Evolutionary conservation across 495 filamentous ascomycete genomes (phyloP).

Genomic region (Cercophora samala): DNA sequence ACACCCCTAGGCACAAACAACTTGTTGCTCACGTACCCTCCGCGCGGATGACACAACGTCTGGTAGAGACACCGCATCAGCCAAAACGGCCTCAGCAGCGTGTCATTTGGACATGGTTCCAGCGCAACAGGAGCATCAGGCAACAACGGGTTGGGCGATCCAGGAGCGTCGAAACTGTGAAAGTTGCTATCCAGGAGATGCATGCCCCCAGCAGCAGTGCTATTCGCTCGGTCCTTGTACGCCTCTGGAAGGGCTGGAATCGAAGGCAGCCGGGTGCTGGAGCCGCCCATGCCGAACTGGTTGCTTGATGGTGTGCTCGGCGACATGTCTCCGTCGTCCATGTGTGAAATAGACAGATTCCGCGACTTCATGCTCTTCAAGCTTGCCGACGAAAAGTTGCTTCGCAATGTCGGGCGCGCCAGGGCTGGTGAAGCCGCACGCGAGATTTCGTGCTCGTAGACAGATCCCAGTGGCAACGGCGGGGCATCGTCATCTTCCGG

Average conservation of each 20-base stretch:
- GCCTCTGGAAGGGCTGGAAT: conserved; percentile 59
- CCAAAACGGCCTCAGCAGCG: conserved; percentile 90
- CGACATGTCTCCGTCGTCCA: conserved; percentile 65
- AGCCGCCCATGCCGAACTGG: conserved; percentile 55
- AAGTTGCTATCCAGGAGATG: conserved; percentile 85
- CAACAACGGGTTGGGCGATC: conserved; percentile 58
- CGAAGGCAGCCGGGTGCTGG: conserved; percentile 39
- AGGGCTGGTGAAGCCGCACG: conserved; percentile 41
- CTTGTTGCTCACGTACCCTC: conserved; percentile 85
- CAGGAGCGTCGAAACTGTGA: conserved; percentile 66
- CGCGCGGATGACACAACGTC: conserved; percentile 84
- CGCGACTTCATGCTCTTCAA: conserved; percentile 66
- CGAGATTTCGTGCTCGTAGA: conserved; percentile 28
- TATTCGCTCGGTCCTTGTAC: conserved; percentile 50
- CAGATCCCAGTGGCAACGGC: conserved; percentile 31
- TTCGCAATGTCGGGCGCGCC: conserved; percentile 56
- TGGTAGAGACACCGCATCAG: conserved; percentile 91
- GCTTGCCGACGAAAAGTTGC: conserved; percentile 76
- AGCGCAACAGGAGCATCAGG: conserved; percentile 64
- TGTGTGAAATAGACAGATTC: conserved; percentile 70
- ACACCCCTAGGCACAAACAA: conserved; percentile 89
- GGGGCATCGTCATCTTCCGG: conserved; percentile 29
- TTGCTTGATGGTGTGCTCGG: conserved; percentile 68
- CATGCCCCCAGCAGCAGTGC: conserved; percentile 61
- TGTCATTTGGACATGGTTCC: conserved; percentile 87